These are phyloP conservation scores for Aspergillus haitiensis DNA, from an alignment of 495 filamentous ascomycete genomes.

Conservation along the genomic window DNA sequence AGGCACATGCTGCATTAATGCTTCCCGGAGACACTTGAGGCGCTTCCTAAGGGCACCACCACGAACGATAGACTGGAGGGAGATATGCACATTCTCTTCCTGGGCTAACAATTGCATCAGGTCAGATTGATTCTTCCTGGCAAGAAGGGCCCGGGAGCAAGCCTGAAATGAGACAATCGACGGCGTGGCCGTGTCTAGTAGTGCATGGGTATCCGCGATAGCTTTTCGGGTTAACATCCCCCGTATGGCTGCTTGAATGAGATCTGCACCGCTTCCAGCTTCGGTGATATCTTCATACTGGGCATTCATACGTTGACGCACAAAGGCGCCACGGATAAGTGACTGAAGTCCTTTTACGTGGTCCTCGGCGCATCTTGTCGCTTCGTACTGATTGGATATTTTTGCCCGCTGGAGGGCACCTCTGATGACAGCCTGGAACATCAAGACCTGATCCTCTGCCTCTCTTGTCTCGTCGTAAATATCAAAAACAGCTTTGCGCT, in stretches of 20 bases:
- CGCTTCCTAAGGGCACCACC: slow-evolving; percentile 36
- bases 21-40: slow-evolving; percentile 28
- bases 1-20: slow-evolving; percentile 32
- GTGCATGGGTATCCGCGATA: slow-evolving; percentile 34
- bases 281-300: slow-evolving; percentile 53
- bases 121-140: slow-evolving; percentile 32
- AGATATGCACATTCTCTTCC: slow-evolving; percentile 26
- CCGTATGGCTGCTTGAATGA: slow-evolving; percentile 54
- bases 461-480: slow-evolving; percentile 49
- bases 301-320: slow-evolving; percentile 46
- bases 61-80: slow-evolving; percentile 46
- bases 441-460: slow-evolving; percentile 50
- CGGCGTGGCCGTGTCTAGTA: slow-evolving; percentile 32
- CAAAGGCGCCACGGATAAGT: slow-evolving; percentile 43
- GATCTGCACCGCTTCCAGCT: slow-evolving; percentile 27
- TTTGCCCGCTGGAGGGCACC: slow-evolving; percentile 51
- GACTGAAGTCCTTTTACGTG: slow-evolving; percentile 41
- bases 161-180: slow-evolving; percentile 51
- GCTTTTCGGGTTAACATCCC: slow-evolving; percentile 49
- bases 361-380: slow-evolving; percentile 36
- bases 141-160: slow-evolving; percentile 38
- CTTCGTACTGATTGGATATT: slow-evolving; percentile 42
- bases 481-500: slow-evolving; percentile 47
- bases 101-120: slow-evolving; percentile 36
- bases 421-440: slow-evolving; percentile 72